A percentile compares a stretch with the other conserved stretches of the same genome.
Conservation (phyloP, 2,329 filamentous ascomycete genomes). For the Beauveria sp. region DNA sequence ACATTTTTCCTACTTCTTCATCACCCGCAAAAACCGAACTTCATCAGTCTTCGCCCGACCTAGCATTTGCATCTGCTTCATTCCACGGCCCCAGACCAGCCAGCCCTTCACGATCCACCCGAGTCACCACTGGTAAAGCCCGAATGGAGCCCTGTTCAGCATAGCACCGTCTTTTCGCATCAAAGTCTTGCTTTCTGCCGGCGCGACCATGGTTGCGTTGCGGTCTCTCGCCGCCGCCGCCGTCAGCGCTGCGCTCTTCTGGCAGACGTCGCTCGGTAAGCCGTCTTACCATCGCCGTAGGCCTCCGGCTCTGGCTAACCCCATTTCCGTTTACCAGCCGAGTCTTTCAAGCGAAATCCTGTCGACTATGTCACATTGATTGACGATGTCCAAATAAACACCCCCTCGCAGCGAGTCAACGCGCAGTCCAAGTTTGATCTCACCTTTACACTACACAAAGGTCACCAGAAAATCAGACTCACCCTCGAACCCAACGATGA, state of each 20-base stretch:
- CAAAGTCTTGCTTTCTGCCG: background rate
- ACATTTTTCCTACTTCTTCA: background rate
- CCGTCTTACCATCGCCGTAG: background rate
- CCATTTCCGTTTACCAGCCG: slow-evolving; percentile 37
- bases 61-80: background rate
- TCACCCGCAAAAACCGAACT: background rate
- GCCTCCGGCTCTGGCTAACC: background rate
- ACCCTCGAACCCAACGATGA: slow-evolving; percentile 86
- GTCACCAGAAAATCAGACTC: slow-evolving; percentile 65
- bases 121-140: background rate
- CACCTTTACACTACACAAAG: slow-evolving; percentile 64
- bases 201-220: slow-evolving; percentile 25
- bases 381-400: slow-evolving; percentile 69
- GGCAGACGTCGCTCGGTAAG: slow-evolving; percentile 26
- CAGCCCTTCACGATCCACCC: background rate
- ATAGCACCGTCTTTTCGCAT: background rate
- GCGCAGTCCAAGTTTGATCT: slow-evolving; percentile 79
- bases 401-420: slow-evolving; percentile 70
- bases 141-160: slow-evolving; percentile 3
- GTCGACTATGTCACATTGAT: slow-evolving; percentile 66
- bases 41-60: background rate
- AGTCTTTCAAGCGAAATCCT: slow-evolving; percentile 69
- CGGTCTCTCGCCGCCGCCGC: slow-evolving; percentile 22
- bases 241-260: slow-evolving; percentile 22
- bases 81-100: background rate